Percentiles rank a stretch among this genome's conserved stretches.
Evolutionary conservation across 345 rosid genomes (phyloP).

Genomic region (Sonneratia alba): DNA sequence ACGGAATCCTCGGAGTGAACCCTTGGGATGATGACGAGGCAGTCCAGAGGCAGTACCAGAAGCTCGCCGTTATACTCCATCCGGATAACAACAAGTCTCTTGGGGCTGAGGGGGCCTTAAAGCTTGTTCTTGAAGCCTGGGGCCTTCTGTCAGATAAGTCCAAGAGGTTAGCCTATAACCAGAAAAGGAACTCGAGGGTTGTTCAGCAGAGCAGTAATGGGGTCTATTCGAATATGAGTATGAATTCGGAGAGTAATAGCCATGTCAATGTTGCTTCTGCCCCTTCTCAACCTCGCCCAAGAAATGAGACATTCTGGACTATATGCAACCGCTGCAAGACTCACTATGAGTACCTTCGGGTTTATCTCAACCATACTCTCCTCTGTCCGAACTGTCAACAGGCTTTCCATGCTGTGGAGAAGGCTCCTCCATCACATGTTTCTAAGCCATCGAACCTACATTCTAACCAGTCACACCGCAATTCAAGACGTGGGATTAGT

Average conservation of each 20-base stretch:
- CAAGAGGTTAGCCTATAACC: constrained; percentile 56
- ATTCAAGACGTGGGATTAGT: constrained; percentile 22
- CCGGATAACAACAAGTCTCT: constrained; percentile 82
- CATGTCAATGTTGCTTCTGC: constrained; percentile 7
- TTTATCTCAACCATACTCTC: constrained; percentile 68
- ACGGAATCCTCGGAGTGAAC: constrained; percentile 52
- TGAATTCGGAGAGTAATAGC: constrained; percentile 8
- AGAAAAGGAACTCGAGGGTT: constrained; percentile 34
- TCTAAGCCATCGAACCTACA: constrained; percentile 28
- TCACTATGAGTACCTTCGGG: constrained; percentile 67
- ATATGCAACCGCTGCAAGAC: constrained; percentile 62
- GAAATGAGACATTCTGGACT: constrained; percentile 78
- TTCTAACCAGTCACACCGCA: constrained; percentile 35
- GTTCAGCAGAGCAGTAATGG: constrained; percentile 37
- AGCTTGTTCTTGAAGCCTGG: constrained; percentile 69
- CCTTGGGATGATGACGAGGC: constrained; percentile 57
- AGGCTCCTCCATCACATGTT: constrained; percentile 51
- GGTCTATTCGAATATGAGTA: constrained; percentile 22
- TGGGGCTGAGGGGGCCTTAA: constrained; percentile 91
- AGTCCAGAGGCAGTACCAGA: constrained; percentile 56
- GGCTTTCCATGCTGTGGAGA: constrained; percentile 68
- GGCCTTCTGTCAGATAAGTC: constrained; percentile 56
- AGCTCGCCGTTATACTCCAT: constrained; percentile 62
- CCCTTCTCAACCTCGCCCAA: constrained; percentile 21
- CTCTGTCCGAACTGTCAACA: constrained; percentile 64